Conservation (phyloP, 2,329 filamentous ascomycete genomes). For the Aspergillus carbonarius region DNA sequence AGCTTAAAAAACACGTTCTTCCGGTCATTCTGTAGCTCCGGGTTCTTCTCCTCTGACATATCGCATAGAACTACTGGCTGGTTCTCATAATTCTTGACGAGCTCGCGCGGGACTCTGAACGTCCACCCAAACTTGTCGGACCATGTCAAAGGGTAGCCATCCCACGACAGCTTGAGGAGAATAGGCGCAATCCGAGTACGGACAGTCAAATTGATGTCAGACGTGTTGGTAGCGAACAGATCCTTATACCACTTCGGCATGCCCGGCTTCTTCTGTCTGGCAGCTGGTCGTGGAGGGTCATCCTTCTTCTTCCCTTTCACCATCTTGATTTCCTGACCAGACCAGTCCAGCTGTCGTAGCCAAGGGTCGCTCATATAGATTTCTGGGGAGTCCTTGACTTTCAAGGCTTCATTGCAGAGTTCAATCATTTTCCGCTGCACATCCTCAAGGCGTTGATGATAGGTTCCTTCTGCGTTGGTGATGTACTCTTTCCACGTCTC, state of each 20-base stretch:
- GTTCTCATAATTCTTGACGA: conserved; percentile 64
- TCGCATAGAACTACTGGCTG: conserved; percentile 73
- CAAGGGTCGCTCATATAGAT: conserved; percentile 80
- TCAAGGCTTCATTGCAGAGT: conserved; percentile 74
- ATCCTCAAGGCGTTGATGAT: conserved; percentile 71
- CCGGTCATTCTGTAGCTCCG: conserved; percentile 64
- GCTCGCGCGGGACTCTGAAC: conserved; percentile 68
- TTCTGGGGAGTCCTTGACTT: conserved; percentile 66
- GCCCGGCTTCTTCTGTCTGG: conserved; percentile 87
- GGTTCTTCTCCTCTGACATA: conserved; percentile 72
- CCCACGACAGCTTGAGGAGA: conserved; percentile 81
- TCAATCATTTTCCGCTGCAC: conserved; percentile 72
- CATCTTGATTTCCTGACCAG: conserved; percentile 87
- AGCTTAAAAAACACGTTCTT: conserved; percentile 80
- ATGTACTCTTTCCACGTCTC: conserved; percentile 86
- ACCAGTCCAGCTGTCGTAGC: conserved; percentile 93
- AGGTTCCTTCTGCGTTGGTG: conserved; percentile 78
- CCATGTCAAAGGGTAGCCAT: conserved; percentile 86
- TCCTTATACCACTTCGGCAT: conserved; percentile 97
- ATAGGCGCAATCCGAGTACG: conserved; percentile 85
- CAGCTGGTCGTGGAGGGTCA: conserved; percentile 73
- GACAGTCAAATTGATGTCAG: conserved; percentile 72
- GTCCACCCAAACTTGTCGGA: conserved; percentile 92
- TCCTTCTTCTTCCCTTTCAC: conserved; percentile 86
- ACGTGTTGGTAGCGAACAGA: conserved; percentile 68